Percentiles rank a stretch among this genome's conserved stretches.
Evolutionary conservation across 2,329 filamentous ascomycete genomes (phyloP).

Genomic region (Tolypocladium album): DNA sequence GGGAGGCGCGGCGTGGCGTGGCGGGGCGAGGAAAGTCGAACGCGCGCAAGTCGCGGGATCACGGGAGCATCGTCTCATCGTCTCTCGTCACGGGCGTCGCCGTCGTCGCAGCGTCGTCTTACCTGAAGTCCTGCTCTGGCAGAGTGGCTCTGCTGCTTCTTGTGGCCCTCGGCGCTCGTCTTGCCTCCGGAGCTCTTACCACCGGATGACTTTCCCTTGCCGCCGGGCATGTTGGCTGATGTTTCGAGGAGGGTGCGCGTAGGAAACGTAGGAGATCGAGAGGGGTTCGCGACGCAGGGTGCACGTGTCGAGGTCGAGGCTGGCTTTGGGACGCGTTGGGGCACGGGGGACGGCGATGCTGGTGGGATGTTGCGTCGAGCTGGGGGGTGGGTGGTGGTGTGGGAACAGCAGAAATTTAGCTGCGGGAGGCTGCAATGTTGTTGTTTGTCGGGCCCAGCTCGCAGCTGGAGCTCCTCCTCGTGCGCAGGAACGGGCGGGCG

Average conservation of each 20-base stretch:
- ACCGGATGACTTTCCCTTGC: conserved; percentile 87
- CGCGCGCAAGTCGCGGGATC: conserved; percentile 10
- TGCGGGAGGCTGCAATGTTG: conserved; percentile 6
- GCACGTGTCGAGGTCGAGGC: not conserved
- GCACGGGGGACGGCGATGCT: not conserved
- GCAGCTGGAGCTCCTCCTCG: not conserved
- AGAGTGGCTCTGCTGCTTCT: conserved; percentile 93
- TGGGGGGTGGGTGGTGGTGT: conserved; percentile 4
- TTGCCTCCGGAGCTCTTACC: conserved; percentile 83
- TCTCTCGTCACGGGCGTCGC: not conserved
- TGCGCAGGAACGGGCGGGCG: not conserved
- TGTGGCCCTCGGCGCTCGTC: conserved; percentile 52
- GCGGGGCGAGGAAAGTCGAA: conserved; percentile 1
- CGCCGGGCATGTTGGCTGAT: conserved; percentile 52
- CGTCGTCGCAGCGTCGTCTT: conserved; percentile 19
- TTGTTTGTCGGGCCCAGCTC: conserved; percentile 1
- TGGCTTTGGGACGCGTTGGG: conserved; percentile 1
- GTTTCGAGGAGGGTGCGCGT: not conserved
- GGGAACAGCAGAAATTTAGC: conserved; percentile 11
- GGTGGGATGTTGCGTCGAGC: conserved; percentile 2
- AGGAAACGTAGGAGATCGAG: not conserved
- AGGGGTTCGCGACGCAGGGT: not conserved
- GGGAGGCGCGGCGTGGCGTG: not conserved
- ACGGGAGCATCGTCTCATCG: not conserved
- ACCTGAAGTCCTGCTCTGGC: conserved; percentile 94